Evolutionary conservation across 202 grass and related monocot species (phyloP).

Genomic region (Thinopyrum obtusiflorum): DNA sequence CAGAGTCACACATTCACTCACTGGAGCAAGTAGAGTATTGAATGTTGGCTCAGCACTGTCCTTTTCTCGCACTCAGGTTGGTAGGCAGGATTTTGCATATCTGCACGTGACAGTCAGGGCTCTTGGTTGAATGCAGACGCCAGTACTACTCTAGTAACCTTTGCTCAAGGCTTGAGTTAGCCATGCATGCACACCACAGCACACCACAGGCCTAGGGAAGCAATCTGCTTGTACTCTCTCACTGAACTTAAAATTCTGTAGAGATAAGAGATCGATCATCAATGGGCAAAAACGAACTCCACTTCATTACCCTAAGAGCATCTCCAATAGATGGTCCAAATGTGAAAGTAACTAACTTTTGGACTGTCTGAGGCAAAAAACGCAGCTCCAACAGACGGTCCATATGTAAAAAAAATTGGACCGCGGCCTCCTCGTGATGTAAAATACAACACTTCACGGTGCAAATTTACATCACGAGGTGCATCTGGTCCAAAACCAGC

Average conservation of each 20-base stretch:
- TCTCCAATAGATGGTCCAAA: no score
- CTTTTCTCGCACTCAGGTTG: conserved; percentile 31
- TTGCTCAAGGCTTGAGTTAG: background rate
- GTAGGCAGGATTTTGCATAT: conserved; percentile 30
- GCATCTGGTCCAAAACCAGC: no score
- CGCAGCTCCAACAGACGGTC: no score
- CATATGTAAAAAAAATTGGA: no score
- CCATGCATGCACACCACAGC: background rate
- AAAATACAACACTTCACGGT: no score
- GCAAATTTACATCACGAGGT: no score
- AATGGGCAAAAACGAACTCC: no score
- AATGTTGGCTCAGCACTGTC: conserved; percentile 30
- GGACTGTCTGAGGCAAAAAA: no score
- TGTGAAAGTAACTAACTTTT: no score
- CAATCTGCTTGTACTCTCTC: background rate
- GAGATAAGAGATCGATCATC: no score
- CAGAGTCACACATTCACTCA: background rate
- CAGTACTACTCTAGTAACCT: background rate
- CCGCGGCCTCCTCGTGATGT: no score
- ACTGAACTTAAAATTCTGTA: background rate
- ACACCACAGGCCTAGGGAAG: background rate
- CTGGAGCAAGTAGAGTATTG: conserved; percentile 14
- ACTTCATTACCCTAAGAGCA: no score
- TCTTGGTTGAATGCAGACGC: background rate
- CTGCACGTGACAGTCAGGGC: conserved; percentile 14